Evolutionary conservation across 495 filamentous ascomycete genomes (phyloP), one percentile per base, ranked within the genome.

Genomic region (Penicillium paxilli): DNA sequence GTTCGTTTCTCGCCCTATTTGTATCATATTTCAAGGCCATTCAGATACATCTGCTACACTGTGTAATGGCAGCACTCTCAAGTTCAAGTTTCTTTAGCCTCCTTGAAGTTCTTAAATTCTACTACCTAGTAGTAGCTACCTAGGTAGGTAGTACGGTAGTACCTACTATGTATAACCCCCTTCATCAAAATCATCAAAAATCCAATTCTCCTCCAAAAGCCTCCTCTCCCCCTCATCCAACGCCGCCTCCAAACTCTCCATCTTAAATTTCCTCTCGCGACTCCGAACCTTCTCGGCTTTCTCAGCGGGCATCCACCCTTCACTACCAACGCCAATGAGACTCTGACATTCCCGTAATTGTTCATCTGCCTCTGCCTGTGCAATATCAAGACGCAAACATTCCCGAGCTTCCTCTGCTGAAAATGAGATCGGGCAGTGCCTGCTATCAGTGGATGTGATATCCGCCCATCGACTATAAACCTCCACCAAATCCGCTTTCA

Each of bases 111-210:
- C n/a, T n/a, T n/a, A n/a, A n/a, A n/a, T n/a, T n/a, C n/a, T n/a
- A n/a, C n/a, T n/a, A n/a, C n/a, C n/a, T n/a, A n/a, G n/a, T n/a
- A n/a, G n/a, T n/a, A n/a, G n/a, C n/a, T n/a, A n/a, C n/a, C n/a
- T n/a, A n/a, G n/a, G n/a, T n/a, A n/a, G n/a, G n/a, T n/a, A n/a
- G n/a, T n/a, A n/a, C n/a, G n/a, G n/a, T n/a, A n/a, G n/a, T n/a
- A n/a, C n/a, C n/a, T n/a, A n/a, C n/a, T n/a, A n/a, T 32, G 30
- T 49, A 30, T 69, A 67, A 12, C 57, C 61, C 9, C 59, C 58
- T 50, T 67, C 62, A 46, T 54, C 54, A 40, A 61, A 63, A 48
- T 67, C 61, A 37, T 63, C 57, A 44, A 65, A 67, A 47, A 65
- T 59, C 64, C 59, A 67, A 47, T 67, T 49, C 37, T 67, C 64